Base-by-base conservation (phyloP, 2,329 filamentous ascomycete species). In the Plectosphaerella cucumerina region DNA sequence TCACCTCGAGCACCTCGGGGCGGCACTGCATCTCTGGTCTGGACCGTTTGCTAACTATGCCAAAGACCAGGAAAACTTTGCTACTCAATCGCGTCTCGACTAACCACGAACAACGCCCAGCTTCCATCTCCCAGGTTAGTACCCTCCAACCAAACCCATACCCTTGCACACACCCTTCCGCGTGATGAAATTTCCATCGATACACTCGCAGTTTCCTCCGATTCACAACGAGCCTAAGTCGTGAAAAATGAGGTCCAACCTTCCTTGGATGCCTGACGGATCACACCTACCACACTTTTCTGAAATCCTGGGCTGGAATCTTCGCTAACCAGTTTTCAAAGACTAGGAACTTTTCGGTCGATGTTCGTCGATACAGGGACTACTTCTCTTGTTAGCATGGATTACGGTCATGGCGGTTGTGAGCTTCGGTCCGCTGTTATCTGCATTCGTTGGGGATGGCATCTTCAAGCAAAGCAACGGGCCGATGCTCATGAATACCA, bases 141-240 rank as follows among this genome's bases (percentile, higher is more conserved):
- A 15, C 17, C 18, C 10, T 5, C 37, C 37, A 10, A 18, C 18
- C 17, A 3, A 18, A 17, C 18, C 5, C 18, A 23, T 11, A 31
- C 41, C 10, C 17, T 17, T 6, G 20, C n/a, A 18, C 10, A 42
- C 39, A 42, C n/a, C 15, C 17, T 20, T 42, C 18, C 18, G 10
- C n/a, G 8, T 87, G 85, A 89, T 88, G 84, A 88, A 87, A 85
- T 70, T 80, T 80, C 77, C 84, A 81, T 70, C 77, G 75, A 81
- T 77, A 48, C 37, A 89, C 90, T 91, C 86, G 87, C 87, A 90
- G 87, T 90, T 90, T 90, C 84, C 86, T 89, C 87, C 77, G 84
- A 88, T 84, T 79, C 80, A 20, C 47, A 33, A 42, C 21, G 47
- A 48, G 47, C 47, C 47, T 47, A 35, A 21, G 18, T 70, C 72